phyloP scores from a whole-genome alignment of 2,329 filamentous ascomycete species.

The Davidsoniella neocaledoniae region DNA sequence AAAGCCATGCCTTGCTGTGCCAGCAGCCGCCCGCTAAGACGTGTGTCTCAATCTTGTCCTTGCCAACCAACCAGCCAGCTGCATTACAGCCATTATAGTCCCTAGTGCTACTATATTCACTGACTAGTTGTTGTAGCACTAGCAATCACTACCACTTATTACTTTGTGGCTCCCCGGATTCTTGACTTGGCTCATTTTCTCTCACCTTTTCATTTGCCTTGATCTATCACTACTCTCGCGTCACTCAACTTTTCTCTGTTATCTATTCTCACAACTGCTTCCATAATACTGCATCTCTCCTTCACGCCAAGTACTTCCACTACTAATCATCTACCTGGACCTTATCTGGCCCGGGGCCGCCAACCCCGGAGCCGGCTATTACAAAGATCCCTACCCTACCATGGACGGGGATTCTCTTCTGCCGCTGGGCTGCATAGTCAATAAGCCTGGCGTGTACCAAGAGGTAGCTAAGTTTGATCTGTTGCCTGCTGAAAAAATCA shows the following conservation, averaged over 20 bases:
- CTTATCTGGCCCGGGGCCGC: slow-evolving; percentile 5
- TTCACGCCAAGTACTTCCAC: too few relatives aligned
- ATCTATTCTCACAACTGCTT: background rate
- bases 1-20: too few relatives aligned
- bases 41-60: too few relatives aligned
- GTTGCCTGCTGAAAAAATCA: slow-evolving; percentile 35
- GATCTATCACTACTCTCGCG: background rate
- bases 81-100: too few relatives aligned
- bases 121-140: too few relatives aligned
- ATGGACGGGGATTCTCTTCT: slow-evolving; percentile 24
- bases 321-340: background rate
- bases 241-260: background rate
- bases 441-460: slow-evolving; percentile 33
- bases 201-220: background rate
- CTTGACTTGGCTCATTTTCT: background rate
- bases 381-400: background rate
- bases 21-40: too few relatives aligned
- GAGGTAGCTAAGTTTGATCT: slow-evolving; percentile 35
- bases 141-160: background rate
- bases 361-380: slow-evolving; percentile 4
- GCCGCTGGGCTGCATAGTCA: slow-evolving; percentile 41
- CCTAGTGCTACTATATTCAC: too few relatives aligned
- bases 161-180: background rate
- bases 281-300: background rate
- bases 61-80: too few relatives aligned